A percentile compares a stretch with the other conserved stretches of the same genome.
These are phyloP conservation scores for Oldenlandia corymbosa DNA, from an alignment of 257 asterid genomes.

Conservation along the genomic window DNA sequence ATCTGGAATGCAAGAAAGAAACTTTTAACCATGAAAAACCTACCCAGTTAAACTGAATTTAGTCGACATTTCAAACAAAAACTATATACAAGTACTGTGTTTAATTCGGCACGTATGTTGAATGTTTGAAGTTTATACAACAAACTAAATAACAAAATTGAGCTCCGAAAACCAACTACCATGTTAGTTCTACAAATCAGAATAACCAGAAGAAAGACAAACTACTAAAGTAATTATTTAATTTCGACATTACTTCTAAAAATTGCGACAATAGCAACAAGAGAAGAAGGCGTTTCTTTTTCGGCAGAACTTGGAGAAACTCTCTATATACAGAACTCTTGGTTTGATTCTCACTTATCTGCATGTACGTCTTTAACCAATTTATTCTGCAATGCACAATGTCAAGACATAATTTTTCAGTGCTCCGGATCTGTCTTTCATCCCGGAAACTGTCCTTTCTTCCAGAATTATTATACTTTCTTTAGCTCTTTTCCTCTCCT, in stretches of 20 bases:
- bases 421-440: not conserved
- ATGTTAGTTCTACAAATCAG: not conserved
- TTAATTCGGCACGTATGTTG: not conserved
- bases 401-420: not conserved
- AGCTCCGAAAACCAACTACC: slow-evolving; percentile 2
- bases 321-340: slow-evolving; percentile 9
- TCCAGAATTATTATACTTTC: not conserved
- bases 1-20: too few relatives aligned
- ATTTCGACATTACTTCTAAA: not conserved
- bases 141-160: slow-evolving; percentile 9
- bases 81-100: not conserved
- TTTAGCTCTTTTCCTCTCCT: slow-evolving; percentile 8
- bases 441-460: not conserved
- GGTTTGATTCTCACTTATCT: not conserved
- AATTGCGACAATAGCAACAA: not conserved
- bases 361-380: not conserved
- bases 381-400: not conserved
- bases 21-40: too few relatives aligned
- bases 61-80: too few relatives aligned
- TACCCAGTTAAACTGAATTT: too few relatives aligned
- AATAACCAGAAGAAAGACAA: not conserved
- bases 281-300: slow-evolving; percentile 2
- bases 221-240: not conserved
- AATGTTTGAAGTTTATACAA: not conserved
- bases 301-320: slow-evolving; percentile 3